A percentile compares a stretch with the other conserved stretches of the same genome.
phyloP scores from a whole-genome alignment of 306 rosid species.

The Lablab purpureus region DNA sequence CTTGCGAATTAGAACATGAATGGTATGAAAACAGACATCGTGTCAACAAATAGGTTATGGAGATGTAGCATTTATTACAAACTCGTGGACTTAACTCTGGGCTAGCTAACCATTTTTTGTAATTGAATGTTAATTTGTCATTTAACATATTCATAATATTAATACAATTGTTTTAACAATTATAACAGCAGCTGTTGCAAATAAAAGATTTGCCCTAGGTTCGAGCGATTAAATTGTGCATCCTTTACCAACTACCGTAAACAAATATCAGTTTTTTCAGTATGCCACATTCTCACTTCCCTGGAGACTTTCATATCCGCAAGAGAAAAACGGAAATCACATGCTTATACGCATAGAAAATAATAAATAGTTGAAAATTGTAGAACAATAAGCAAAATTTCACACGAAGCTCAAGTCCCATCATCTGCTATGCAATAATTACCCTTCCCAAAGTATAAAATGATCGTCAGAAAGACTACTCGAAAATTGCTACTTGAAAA shows the following conservation, averaged over 20 bases:
- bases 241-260: too few relatives aligned
- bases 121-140: not conserved
- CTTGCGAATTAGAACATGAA: not conserved
- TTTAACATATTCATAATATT: not conserved
- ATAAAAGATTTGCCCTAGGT: too few relatives aligned
- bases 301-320: not conserved
- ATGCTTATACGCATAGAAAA: not conserved
- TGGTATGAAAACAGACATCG: not conserved
- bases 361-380: not conserved
- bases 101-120: too few relatives aligned
- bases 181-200: too few relatives aligned
- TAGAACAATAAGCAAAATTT: conserved; percentile 36
- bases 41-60: not conserved
- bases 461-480: conserved; percentile 28
- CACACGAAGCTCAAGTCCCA: conserved; percentile 41
- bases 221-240: not conserved
- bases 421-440: conserved; percentile 31
- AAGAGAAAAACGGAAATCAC: not conserved
- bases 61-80: not conserved
- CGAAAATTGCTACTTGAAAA: conserved; percentile 36
- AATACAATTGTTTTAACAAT: too few relatives aligned
- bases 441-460: conserved; percentile 38
- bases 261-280: too few relatives aligned
- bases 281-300: too few relatives aligned
- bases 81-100: too few relatives aligned